Evolutionary conservation across 768 basidiomycete genomes (phyloP), one percentile per base, ranked within the genome.

Genomic region (Asterophora parasitica): DNA sequence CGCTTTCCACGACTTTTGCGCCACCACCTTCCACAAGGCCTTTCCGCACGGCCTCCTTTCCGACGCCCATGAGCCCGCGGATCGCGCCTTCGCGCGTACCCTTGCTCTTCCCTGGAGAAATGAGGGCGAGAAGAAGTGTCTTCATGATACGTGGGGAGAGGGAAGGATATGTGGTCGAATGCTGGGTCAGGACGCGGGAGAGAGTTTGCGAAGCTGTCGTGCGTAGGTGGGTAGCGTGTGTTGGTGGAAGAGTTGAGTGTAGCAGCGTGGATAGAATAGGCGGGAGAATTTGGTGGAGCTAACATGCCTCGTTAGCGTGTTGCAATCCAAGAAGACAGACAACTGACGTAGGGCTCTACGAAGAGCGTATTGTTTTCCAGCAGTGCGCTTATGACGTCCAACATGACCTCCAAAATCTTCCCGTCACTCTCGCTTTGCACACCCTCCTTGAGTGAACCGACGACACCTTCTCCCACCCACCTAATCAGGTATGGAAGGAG

Each of bases 271-370:
- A 96, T 27, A 99, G 80, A 44, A 97, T 79, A 0, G 94, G 86
- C 1, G 94, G 94, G 0, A 98, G 79, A 11, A 98, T 76, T 85
- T 98, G 95, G 60, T 98, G 96, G 4, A 98, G 77, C 93, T 97
- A 54, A 30, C 30, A 23, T 9, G 8, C 19, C 11, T 10, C 42
- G 35, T 52, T 23, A 34, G 38, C n/a, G 39, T 15, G 11, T 23
- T 33, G 4, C 30, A 42, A 30, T 19, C 10, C 33, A 26, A 42
- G n/a, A 30, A n/a, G 4, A 7, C 46, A 7, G 39, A 23, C n/a
- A 8, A 76, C 90, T 61, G 59, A 96, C 93, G 62, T 96, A 98
- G 36, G 95, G 96, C 65, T 99, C 96, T 17, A 97, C 82, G 61
- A 97, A 97, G 4, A 99, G 71, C 0, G 88, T 87, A 26, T 77